Evolutionary conservation across 2,329 filamentous ascomycete genomes (phyloP).

Genomic region (Penicillium concentricum): DNA sequence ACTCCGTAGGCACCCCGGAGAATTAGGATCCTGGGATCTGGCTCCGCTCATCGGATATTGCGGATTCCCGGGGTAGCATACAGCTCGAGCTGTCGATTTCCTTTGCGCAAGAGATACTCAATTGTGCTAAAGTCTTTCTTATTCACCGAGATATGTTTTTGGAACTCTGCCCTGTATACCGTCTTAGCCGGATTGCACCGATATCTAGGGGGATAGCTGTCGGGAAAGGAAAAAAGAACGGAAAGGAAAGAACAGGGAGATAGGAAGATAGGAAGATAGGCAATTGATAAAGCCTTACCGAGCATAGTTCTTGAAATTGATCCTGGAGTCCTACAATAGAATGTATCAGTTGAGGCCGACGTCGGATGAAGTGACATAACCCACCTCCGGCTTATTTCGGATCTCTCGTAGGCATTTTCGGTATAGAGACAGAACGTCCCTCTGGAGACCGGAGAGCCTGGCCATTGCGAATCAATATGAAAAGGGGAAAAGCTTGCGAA

Average conservation of each 20-base stretch:
- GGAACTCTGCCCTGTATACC: conserved; percentile 67
- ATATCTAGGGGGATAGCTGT: background rate
- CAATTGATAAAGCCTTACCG: conserved; percentile 32
- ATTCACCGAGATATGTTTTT: conserved; percentile 65
- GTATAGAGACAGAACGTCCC: conserved; percentile 82
- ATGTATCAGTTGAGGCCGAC: conserved; percentile 1
- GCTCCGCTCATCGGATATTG: conserved; percentile 56
- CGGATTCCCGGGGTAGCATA: conserved; percentile 79
- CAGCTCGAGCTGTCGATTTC: conserved; percentile 74
- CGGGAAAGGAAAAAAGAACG: conserved; percentile 6
- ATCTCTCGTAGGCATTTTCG: conserved; percentile 79
- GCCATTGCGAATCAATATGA: conserved; percentile 25
- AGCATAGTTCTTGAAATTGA: conserved; percentile 44
- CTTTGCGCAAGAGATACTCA: conserved; percentile 81
- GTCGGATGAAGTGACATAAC: conserved; percentile 19
- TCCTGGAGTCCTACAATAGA: conserved; percentile 37
- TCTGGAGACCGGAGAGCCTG: conserved; percentile 80
- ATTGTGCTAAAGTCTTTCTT: conserved; percentile 85
- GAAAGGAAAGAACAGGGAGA: background rate
- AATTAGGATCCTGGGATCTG: background rate
- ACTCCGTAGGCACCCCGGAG: too few relatives aligned
- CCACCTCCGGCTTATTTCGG: conserved; percentile 73
- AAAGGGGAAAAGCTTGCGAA: conserved; percentile 5
- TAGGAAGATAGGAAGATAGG: background rate
- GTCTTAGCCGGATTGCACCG: conserved; percentile 16